Evolutionary conservation across 2,329 filamentous ascomycete species (phyloP).

Genomic region (Neonectria magnoliae): DNA sequence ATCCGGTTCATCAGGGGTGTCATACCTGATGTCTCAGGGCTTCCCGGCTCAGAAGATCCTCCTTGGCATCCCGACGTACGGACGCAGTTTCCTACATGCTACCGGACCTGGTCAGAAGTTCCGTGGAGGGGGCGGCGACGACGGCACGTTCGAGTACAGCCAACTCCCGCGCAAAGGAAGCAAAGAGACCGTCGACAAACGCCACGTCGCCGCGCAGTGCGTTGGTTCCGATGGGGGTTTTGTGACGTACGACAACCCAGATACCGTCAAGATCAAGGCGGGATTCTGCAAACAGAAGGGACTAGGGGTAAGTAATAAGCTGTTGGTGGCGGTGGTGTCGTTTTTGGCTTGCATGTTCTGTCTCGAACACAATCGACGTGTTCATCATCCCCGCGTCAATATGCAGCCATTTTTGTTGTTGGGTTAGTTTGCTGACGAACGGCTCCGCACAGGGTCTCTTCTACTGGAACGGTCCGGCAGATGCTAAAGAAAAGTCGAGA

Average conservation of each 20-base stretch:
- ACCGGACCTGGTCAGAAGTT: constrained; percentile 71
- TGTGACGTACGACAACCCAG: constrained; percentile 81
- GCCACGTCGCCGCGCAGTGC: constrained; percentile 76
- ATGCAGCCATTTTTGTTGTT: constrained; percentile 17
- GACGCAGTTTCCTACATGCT: constrained; percentile 76
- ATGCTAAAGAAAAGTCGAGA: constrained; percentile 67
- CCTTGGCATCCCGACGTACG: constrained; percentile 79
- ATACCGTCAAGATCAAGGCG: constrained; percentile 80
- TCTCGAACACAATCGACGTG: constrained; percentile 25
- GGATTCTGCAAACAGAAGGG: constrained; percentile 76
- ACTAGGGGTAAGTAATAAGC: constrained; percentile 64
- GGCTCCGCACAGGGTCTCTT: constrained; percentile 70
- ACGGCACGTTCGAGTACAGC: constrained; percentile 79
- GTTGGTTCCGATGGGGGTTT: constrained; percentile 79
- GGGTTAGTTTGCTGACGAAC: constrained; percentile 32
- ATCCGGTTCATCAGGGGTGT: constrained; percentile 73
- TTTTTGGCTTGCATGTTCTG: constrained; percentile 24
- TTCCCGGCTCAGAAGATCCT: constrained; percentile 78
- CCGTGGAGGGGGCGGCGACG: constrained; percentile 65
- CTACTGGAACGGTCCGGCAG: constrained; percentile 83
- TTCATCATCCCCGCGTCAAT: constrained; percentile 18
- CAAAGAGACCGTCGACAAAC: constrained; percentile 74
- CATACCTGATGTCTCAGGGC: constrained; percentile 71
- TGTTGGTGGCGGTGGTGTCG: constrained; percentile 15
- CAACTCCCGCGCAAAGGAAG: constrained; percentile 71